phyloP scores from a whole-genome alignment of 257 asterid genomes.

The Solanum stenotomum region DNA sequence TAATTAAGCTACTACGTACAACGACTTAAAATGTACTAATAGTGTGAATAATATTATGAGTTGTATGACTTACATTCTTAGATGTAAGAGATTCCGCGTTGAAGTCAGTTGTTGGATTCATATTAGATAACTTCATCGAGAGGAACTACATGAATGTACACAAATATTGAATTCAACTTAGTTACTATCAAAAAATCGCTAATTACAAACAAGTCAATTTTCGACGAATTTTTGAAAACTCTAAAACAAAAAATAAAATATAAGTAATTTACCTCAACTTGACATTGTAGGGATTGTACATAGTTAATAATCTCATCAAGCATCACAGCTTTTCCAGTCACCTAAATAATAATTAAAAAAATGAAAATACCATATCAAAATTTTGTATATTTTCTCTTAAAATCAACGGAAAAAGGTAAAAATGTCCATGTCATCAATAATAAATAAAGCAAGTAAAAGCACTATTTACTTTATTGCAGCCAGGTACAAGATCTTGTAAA shows the following conservation, averaged over 20 bases:
- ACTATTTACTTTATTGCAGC: slow-evolving; percentile 70
- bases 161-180: not conserved
- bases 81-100: slow-evolving; percentile 52
- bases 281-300: slow-evolving; percentile 75
- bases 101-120: slow-evolving; percentile 63
- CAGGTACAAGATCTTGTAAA: slow-evolving; percentile 89
- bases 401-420: not conserved
- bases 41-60: not conserved
- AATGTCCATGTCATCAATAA: accelerated
- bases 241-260: not conserved
- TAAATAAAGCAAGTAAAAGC: not conserved
- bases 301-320: slow-evolving; percentile 90
- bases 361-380: not conserved
- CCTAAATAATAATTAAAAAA: slow-evolving; percentile 20
- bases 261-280: slow-evolving; percentile 60
- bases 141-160: slow-evolving; percentile 43
- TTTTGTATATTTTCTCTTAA: not conserved
- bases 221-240: not conserved
- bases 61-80: slow-evolving; percentile 53
- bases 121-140: slow-evolving; percentile 75
- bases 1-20: not conserved
- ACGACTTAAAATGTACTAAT: not conserved
- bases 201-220: not conserved
- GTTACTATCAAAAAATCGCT: not conserved
- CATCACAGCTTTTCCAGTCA: slow-evolving; percentile 96